Base-by-base conservation (phyloP, 164 flowering plant species). In the Tetracentron sinense region DNA sequence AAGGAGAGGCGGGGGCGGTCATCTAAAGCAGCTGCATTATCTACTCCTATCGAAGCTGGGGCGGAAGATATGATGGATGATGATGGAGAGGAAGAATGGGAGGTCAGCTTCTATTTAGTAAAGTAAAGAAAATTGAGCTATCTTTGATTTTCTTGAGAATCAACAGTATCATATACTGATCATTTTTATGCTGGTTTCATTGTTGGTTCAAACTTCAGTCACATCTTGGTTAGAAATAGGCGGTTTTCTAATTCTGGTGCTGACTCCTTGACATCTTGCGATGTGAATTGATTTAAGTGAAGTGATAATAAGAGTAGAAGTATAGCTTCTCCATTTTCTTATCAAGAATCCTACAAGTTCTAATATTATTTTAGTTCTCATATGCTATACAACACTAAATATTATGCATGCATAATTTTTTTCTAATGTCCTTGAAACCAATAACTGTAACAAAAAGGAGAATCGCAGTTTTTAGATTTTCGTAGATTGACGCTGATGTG, bases 21-120 rank as follows among this genome's bases (percentile, higher is more conserved):
- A 31, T 78, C 81, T 46, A 89, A 69, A 85, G 97, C 99, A 28
- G 72, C 97, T 56, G 90, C 97, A 22, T 74, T 89, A 51, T 89
- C 97, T 21, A 71, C 87, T 67, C 96, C 98, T 35, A 69, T 88
- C 62, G 97, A 87, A 74, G 80, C 79, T 57, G 96, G 83, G 50
- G 99, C 88, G 69, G 97, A 95, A 66, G 98, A 90, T 72, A 62
- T 71, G 60, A 48, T 76, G 54, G 99, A 92, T 78, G 97, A 90
- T 70, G 92, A 88, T 77, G 87, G 90, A 44, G 99, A 95, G 73
- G 99, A 95, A 75, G 99, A 92, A 69, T 81, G 98, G 14, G 98
- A 92, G 97, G 99, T 95, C 42, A 65, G 88, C 68, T 65, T 26
- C n/a, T 60, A 38, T 29, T 33, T 44, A 16, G 54, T 22, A 16